phyloP scores from a whole-genome alignment of 176 grass and related monocot species.

The Bromus sterilis region DNA sequence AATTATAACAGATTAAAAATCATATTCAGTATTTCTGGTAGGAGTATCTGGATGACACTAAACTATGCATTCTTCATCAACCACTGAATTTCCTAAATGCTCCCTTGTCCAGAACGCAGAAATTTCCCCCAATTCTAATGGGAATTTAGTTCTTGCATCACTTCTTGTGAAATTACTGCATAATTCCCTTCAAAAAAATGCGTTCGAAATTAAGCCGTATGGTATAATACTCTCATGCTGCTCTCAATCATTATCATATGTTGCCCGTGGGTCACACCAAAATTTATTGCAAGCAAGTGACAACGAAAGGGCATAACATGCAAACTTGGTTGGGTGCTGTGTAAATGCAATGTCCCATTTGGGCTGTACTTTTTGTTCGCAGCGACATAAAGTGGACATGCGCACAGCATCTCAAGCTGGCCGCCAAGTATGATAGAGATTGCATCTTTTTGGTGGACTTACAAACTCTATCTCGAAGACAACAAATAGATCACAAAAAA shows the following conservation, averaged over 20 bases:
- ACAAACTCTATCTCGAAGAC: neutral
- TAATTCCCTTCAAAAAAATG: neutral
- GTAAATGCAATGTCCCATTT: neutral
- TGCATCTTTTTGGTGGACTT: neutral
- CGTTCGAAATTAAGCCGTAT: neutral
- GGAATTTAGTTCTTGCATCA: neutral
- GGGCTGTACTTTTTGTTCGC: constrained; percentile 22
- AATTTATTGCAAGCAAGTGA: neutral
- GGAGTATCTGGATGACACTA: neutral
- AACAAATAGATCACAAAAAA: neutral
- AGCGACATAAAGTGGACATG: constrained; percentile 1
- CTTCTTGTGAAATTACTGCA: neutral
- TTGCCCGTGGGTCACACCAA: constrained; percentile 17
- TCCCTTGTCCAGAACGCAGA: neutral
- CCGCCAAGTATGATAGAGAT: constrained; percentile 40
- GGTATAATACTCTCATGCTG: neutral
- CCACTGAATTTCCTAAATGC: neutral
- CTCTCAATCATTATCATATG: constrained; percentile 14
- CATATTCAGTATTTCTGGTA: too few relatives aligned
- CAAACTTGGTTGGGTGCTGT: neutral
- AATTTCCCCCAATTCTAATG: neutral
- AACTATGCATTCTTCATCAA: neutral
- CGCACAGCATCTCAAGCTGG: constrained; percentile 23
- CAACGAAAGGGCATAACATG: neutral
- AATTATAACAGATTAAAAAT: too few relatives aligned